Percentiles rank a stretch among this genome's conserved stretches.
Conservation (phyloP, 23 red algal genomes). For the Gracilaria gracilis region DNA sequence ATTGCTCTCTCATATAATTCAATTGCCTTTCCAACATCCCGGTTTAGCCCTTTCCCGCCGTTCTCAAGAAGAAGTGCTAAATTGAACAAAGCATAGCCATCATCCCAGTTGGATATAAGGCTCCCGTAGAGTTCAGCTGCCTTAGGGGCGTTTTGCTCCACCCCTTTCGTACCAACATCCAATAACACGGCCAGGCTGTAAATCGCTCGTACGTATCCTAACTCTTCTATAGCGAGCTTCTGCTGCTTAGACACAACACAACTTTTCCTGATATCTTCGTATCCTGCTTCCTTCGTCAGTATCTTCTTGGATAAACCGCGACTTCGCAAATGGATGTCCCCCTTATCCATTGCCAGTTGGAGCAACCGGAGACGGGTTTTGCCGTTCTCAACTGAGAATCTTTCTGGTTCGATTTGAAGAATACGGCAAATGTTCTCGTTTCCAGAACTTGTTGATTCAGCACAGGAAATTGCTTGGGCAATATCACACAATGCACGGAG, state of each 20-base stretch:
- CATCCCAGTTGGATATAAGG: slow-evolving; percentile 26
- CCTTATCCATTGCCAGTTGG: slow-evolving; percentile 5
- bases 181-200: slow-evolving; percentile 40
- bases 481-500: slow-evolving; percentile 26
- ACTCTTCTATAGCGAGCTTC: slow-evolving; percentile 10
- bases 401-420: neutral
- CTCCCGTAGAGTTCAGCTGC: slow-evolving; percentile 18
- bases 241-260: neutral
- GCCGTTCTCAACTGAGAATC: slow-evolving; percentile 2
- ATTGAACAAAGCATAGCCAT: slow-evolving; percentile 25
- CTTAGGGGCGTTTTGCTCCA: neutral
- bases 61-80: slow-evolving; percentile 25
- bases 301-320: slow-evolving; percentile 2
- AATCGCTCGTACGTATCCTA: slow-evolving; percentile 22
- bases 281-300: slow-evolving; percentile 12
- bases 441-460: neutral
- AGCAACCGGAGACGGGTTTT: neutral
- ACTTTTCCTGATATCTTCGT: slow-evolving; percentile 26
- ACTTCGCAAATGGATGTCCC: neutral
- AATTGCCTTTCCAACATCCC: neutral
- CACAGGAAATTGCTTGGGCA: slow-evolving; percentile 17
- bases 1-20: slow-evolving; percentile 35
- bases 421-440: slow-evolving; percentile 19
- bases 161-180: slow-evolving; percentile 15
- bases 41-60: slow-evolving; percentile 10